These are phyloP conservation scores for Domatiomyces catenatus DNA, from an alignment of 2,329 filamentous ascomycete genomes.

Conservation along the genomic window DNA sequence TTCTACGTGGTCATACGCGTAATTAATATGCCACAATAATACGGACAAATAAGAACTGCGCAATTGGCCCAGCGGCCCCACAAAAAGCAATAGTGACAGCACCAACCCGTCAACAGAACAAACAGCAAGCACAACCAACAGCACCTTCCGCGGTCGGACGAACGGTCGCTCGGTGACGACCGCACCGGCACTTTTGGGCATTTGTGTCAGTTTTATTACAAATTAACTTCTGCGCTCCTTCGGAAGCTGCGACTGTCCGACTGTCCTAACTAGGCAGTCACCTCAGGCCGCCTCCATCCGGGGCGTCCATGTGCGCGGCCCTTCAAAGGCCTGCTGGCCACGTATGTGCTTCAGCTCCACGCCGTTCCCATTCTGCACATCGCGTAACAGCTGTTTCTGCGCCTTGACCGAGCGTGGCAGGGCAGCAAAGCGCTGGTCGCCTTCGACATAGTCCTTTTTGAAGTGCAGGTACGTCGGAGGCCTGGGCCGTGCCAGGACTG, in stretches of 20 bases:
- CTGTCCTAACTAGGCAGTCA: background rate
- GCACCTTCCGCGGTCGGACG: background rate
- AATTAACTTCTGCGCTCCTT: background rate
- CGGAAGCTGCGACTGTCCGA: background rate
- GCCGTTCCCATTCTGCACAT: conserved; percentile 35
- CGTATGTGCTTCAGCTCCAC: conserved; percentile 55
- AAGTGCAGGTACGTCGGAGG: conserved; percentile 81
- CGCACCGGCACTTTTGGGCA: background rate
- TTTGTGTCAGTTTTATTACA: background rate
- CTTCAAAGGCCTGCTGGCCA: conserved; percentile 19
- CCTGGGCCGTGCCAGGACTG: conserved; percentile 67
- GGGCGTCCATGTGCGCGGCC: conserved; percentile 4
- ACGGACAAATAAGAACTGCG: background rate
- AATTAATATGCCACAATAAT: too few relatives aligned
- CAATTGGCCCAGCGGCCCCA: background rate
- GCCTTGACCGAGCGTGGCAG: conserved; percentile 35
- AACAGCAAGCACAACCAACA: background rate
- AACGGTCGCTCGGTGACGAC: background rate
- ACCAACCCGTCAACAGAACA: background rate
- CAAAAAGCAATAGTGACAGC: background rate
- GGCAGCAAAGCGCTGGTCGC: conserved; percentile 68
- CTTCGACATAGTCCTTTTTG: conserved; percentile 58
- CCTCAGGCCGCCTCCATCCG: background rate
- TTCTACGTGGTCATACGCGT: background rate
- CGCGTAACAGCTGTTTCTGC: conserved; percentile 33